Conservation (phyloP, 1,284 basidiomycete species). For the Leccinum glutinopallens region DNA sequence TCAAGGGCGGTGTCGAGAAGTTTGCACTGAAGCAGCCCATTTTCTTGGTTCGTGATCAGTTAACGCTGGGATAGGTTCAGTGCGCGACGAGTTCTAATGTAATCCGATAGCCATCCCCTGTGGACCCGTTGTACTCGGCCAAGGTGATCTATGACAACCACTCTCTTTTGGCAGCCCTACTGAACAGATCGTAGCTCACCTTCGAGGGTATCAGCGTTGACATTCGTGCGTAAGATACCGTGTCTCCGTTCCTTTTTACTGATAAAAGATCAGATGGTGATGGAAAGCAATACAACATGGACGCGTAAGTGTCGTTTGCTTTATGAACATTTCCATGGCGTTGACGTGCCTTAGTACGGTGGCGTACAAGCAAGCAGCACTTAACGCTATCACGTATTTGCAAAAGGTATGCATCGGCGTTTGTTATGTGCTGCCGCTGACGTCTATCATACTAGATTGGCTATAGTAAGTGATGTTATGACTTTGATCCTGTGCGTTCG, state of each 20-base stretch:
- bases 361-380: slow-evolving; percentile 78
- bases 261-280: slow-evolving; percentile 55
- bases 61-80: not conserved
- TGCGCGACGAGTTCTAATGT: not conserved
- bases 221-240: slow-evolving; percentile 47
- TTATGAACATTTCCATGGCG: not conserved
- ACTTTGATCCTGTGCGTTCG: not conserved
- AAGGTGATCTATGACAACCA: slow-evolving; percentile 44
- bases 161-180: not conserved
- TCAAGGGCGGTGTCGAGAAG: slow-evolving; percentile 76
- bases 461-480: slow-evolving; percentile 53
- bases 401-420: slow-evolving; percentile 57
- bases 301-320: slow-evolving; percentile 52
- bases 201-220: slow-evolving; percentile 79
- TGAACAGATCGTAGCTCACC: slow-evolving; percentile 45
- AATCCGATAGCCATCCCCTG: slow-evolving; percentile 60
- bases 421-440: not conserved
- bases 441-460: slow-evolving; percentile 47
- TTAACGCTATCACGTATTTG: slow-evolving; percentile 76
- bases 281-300: slow-evolving; percentile 78
- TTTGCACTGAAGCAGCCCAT: slow-evolving; percentile 77
- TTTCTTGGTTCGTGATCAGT: slow-evolving; percentile 52
- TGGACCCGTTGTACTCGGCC: slow-evolving; percentile 73
- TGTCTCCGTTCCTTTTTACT: not conserved
- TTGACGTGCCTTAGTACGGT: slow-evolving; percentile 50